Percentiles rank a stretch among this genome's conserved stretches.
These are phyloP conservation scores for Ophidiomyces ophidiicola DNA, from an alignment of 2,329 filamentous ascomycete genomes.

Conservation along the genomic window DNA sequence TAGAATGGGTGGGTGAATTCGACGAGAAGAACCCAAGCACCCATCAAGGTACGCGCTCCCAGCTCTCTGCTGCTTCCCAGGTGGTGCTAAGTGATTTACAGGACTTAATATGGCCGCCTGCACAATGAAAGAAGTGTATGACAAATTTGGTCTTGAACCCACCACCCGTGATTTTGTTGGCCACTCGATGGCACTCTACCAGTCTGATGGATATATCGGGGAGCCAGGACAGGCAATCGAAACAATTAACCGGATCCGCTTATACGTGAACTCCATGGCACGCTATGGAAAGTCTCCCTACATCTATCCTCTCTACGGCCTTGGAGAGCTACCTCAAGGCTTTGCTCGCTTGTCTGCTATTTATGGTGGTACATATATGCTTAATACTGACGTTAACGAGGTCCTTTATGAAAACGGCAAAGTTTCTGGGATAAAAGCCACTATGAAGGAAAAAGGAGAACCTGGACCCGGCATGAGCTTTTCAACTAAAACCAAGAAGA, in stretches of 20 bases:
- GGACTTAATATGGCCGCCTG: conserved; percentile 66
- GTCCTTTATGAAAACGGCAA: conserved; percentile 68
- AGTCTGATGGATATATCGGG: conserved; percentile 76
- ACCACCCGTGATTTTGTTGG: conserved; percentile 91
- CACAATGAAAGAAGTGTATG: conserved; percentile 97
- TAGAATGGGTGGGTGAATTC: conserved; percentile 88
- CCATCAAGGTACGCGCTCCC: conserved; percentile 61
- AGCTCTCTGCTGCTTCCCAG: background rate
- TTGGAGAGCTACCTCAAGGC: conserved; percentile 92
- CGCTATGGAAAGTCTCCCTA: conserved; percentile 97
- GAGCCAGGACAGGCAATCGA: conserved; percentile 63
- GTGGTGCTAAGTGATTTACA: conserved; percentile 28
- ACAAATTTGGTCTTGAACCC: conserved; percentile 88
- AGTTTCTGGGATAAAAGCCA: conserved; percentile 92
- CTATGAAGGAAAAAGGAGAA: conserved; percentile 79
- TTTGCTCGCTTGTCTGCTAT: conserved; percentile 96
- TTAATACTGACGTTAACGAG: conserved; percentile 90
- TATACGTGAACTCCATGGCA: conserved; percentile 96
- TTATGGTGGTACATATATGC: conserved; percentile 98
- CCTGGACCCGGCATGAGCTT: conserved; percentile 70
- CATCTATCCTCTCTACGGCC: conserved; percentile 96
- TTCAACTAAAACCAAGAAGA: conserved; percentile 89
- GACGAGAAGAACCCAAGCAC: conserved; percentile 68
- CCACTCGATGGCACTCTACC: conserved; percentile 94
- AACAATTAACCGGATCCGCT: conserved; percentile 77